Conservation (phyloP, 2,329 filamentous ascomycete genomes). For the Bipolaris zeicola region DNA sequence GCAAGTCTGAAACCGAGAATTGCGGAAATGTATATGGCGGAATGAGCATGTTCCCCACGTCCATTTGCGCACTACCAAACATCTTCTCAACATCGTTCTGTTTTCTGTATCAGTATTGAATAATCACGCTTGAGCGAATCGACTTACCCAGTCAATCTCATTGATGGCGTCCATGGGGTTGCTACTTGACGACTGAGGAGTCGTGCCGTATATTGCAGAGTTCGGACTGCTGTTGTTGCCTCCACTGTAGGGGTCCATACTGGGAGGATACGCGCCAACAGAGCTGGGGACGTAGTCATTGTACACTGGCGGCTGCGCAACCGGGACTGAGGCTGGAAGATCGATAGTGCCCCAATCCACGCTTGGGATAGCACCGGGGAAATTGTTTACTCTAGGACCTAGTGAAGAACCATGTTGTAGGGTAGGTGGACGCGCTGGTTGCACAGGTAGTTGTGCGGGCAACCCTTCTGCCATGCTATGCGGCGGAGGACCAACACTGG, state of each 20-base stretch:
- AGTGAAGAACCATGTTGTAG: constrained; percentile 1
- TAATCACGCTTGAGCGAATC: not conserved
- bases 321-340: constrained; percentile 9
- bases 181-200: constrained; percentile 8
- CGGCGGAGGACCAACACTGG: not conserved
- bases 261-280: not conserved
- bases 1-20: constrained; percentile 32
- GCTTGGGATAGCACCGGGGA: constrained; percentile 32
- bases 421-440: constrained; percentile 4
- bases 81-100: constrained; percentile 56
- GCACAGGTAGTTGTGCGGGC: constrained; percentile 8
- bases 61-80: constrained; percentile 46
- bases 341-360: constrained; percentile 36
- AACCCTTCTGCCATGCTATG: constrained; percentile 1
- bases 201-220: constrained; percentile 1
- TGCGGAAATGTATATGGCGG: constrained; percentile 45
- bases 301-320: constrained; percentile 9
- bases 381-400: constrained; percentile 12
- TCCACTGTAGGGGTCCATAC: not conserved
- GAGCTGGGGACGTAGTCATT: constrained; percentile 1
- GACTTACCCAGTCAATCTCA: constrained; percentile 70
- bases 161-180: constrained; percentile 44
- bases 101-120: constrained; percentile 5
- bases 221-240: constrained; percentile 11
- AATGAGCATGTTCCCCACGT: constrained; percentile 37